Base-by-base conservation (phyloP, 2,329 filamentous ascomycete species). In the Microdochium bolleyi region DNA sequence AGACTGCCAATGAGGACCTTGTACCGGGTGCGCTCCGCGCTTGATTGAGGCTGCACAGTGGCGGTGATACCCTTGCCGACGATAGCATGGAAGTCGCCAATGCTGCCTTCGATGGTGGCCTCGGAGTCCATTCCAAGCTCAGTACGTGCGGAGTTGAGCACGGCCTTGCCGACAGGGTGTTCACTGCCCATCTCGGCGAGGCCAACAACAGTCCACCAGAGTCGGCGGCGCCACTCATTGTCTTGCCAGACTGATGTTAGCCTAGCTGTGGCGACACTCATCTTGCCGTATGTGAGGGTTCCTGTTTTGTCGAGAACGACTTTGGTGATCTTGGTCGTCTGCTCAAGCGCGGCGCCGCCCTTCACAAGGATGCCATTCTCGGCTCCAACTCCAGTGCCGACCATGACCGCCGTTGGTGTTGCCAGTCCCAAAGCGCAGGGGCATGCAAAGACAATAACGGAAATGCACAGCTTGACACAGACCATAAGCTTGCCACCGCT, bases 291-390 rank as follows among this genome's bases (percentile, higher is more conserved):
- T 0, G 94, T 99, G 55, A 99, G 78, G 3, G 92, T 97, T 27
- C 92, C 92, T 1, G 92, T 97, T 79, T 97, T 97, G 74, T 97
- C 92, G 22, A 97, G 82, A 16, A 97, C 88, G 21, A 97, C 82
- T 60, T 95, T 88, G 1, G 86, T 95, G 59, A 97, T 82, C 68
- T 90, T 92, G 9, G 91, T 97, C 0, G 91, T 88, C 3, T 83
- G 90, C 73, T 99, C 92, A 3, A 99, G 76, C 27, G 92, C 91
- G 41, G 89, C 92, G 53, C 94, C 94, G 52, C 94, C 92, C 72
- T 99, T 99, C 67, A 97, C 91, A n/a, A 99, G 76, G 60, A 99
- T 99, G 24, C 94, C 94, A 61, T 96, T 87, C 69, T 96, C 89
- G 2, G 94, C 94, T 50, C 94, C 94, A 30, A 96, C 85, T 54